Conservation (phyloP, 352 stramenopile species). For the Phytophthora tubulina region DNA sequence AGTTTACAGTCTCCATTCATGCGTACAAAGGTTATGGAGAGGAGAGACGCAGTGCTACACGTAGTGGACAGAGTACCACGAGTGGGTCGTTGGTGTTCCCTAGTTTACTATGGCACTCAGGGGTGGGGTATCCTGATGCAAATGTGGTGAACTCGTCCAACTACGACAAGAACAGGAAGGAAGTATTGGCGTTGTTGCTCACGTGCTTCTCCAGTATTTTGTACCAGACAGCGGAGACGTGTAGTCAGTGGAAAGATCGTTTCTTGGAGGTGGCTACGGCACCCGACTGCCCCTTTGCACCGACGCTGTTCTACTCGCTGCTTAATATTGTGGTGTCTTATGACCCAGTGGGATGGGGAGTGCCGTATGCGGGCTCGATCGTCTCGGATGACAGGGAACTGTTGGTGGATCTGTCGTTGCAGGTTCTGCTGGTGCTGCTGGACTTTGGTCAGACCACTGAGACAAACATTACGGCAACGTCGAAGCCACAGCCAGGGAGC, state of each 20-base stretch:
- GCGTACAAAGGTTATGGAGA: constrained; percentile 86
- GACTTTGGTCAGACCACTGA: constrained; percentile 91
- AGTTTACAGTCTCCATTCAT: constrained; percentile 89
- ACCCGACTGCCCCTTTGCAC: constrained; percentile 92
- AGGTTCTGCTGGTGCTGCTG: constrained; percentile 95
- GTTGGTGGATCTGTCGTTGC: constrained; percentile 92
- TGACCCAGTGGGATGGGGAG: constrained; percentile 91
- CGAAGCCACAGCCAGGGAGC: constrained; percentile 59
- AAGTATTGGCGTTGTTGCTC: constrained; percentile 95
- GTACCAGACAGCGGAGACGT: constrained; percentile 94
- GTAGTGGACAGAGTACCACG: constrained; percentile 52
- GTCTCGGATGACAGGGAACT: constrained; percentile 89
- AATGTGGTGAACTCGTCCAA: constrained; percentile 71
- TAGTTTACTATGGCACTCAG: constrained; percentile 82
- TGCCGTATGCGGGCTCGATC: constrained; percentile 93
- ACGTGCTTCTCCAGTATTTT: constrained; percentile 96
- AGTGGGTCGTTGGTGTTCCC: constrained; percentile 68
- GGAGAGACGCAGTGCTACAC: constrained; percentile 71
- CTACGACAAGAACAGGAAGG: constrained; percentile 96
- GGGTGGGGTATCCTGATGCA: constrained; percentile 83
- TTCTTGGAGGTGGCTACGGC: constrained; percentile 94
- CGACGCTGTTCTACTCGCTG: constrained; percentile 96
- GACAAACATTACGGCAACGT: constrained; percentile 52
- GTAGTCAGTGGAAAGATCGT: constrained; percentile 91
- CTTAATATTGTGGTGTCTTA: constrained; percentile 96